phyloP scores from a whole-genome alignment of 2,329 filamentous ascomycete species.

The Seiridium unicorne region DNA sequence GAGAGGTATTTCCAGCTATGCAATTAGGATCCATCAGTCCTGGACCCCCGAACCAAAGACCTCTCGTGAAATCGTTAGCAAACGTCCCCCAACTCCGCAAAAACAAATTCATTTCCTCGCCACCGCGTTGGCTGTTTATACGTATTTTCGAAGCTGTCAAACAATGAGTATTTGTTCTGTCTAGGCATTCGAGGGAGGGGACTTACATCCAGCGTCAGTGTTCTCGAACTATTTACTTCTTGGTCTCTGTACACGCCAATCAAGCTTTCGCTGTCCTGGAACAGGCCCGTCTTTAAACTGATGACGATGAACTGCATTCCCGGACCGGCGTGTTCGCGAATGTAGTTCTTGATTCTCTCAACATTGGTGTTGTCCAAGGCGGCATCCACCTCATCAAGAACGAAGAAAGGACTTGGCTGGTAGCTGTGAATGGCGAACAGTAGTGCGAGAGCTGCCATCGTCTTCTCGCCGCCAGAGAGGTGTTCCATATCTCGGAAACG shows the following conservation, averaged over 20 bases:
- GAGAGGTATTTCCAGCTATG: constrained; percentile 1
- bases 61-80: neutral
- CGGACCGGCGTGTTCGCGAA: constrained; percentile 87
- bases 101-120: neutral
- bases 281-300: constrained; percentile 89
- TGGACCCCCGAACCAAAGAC: neutral
- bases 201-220: constrained; percentile 93
- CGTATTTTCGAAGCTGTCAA: constrained; percentile 9
- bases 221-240: constrained; percentile 85
- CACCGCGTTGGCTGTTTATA: neutral
- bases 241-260: constrained; percentile 97
- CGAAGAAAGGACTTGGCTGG: constrained; percentile 95
- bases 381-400: constrained; percentile 96
- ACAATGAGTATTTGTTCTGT: constrained; percentile 1
- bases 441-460: constrained; percentile 94
- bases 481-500: constrained; percentile 99
- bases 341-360: constrained; percentile 93
- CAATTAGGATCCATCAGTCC: neutral
- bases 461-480: constrained; percentile 95
- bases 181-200: neutral
- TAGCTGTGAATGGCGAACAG: constrained; percentile 96
- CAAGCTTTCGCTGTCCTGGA: constrained; percentile 93
- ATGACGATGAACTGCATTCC: constrained; percentile 99
- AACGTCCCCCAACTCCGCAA: neutral
- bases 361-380: constrained; percentile 98